A percentile compares a stretch with the other conserved stretches of the same genome.
phyloP scores from a whole-genome alignment of 2,329 filamentous ascomycete genomes.

The Curvularia hawaiiensis region DNA sequence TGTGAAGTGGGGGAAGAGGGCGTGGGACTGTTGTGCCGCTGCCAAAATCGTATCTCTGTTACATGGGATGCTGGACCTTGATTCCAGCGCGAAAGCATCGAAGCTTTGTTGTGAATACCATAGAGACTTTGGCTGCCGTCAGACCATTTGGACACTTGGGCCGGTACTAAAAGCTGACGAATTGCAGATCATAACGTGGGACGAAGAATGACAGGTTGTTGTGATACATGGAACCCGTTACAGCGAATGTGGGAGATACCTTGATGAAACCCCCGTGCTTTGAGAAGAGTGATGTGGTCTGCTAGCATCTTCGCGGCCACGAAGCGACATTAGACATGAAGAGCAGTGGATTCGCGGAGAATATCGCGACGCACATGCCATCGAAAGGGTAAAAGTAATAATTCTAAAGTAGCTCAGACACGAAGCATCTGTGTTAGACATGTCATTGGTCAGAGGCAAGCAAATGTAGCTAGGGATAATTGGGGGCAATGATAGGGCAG shows the following conservation, averaged over 20 bases:
- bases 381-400: conserved; percentile 8
- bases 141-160: neutral
- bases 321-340: neutral
- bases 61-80: neutral
- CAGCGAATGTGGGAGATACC: neutral
- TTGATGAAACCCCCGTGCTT: neutral
- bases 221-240: neutral
- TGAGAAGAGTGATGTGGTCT: neutral
- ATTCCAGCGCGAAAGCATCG: neutral
- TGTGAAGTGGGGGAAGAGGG: neutral
- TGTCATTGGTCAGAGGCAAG: neutral
- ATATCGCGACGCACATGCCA: conserved; percentile 16
- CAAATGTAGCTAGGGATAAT: conserved; percentile 1
- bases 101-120: neutral
- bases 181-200: neutral
- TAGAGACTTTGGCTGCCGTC: neutral
- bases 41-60: neutral
- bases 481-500: conserved; percentile 24
- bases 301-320: no score
- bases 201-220: neutral
- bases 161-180: conserved; percentile 4
- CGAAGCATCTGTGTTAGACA: conserved; percentile 3
- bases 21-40: neutral
- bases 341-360: neutral
- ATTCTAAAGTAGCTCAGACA: conserved; percentile 4